Percentiles rank a stretch among this genome's conserved stretches.
These are phyloP conservation scores for Septoria petroselini DNA, from an alignment of 2,329 filamentous ascomycete genomes.

Conservation along the genomic window DNA sequence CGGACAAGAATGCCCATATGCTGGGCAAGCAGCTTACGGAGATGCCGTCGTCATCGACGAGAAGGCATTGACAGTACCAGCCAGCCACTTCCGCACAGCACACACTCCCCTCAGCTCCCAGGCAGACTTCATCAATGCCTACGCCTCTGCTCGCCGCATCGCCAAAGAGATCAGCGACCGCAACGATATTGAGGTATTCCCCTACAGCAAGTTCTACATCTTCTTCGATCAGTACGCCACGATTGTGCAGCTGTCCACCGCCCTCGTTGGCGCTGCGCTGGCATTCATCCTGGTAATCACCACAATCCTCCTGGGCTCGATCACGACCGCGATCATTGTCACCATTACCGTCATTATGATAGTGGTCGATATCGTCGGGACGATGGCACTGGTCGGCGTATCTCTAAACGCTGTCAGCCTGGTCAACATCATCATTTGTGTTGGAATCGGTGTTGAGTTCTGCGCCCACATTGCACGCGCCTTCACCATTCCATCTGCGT, in stretches of 20 bases:
- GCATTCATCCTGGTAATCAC: constrained; percentile 81
- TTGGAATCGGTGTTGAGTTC: constrained; percentile 95
- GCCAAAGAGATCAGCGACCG: constrained; percentile 67
- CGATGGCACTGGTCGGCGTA: constrained; percentile 85
- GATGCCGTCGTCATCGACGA: constrained; percentile 76
- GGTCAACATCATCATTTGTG: constrained; percentile 94
- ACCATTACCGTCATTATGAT: constrained; percentile 89
- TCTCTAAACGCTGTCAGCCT: constrained; percentile 92
- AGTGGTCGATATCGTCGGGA: constrained; percentile 87
- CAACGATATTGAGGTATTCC: constrained; percentile 84
- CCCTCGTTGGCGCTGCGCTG: constrained; percentile 77
- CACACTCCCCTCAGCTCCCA: constrained; percentile 86
- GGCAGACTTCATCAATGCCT: constrained; percentile 87
- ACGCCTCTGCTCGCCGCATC: constrained; percentile 84
- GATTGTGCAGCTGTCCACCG: constrained; percentile 75
- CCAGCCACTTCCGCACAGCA: constrained; percentile 87
- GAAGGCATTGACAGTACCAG: constrained; percentile 64
- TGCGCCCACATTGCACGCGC: constrained; percentile 95
- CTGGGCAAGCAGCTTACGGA: constrained; percentile 82
- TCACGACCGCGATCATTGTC: constrained; percentile 77
- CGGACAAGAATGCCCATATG: constrained; percentile 79
- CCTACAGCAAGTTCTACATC: constrained; percentile 96
- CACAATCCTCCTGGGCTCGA: constrained; percentile 75
- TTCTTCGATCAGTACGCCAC: constrained; percentile 96
- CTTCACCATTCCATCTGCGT: constrained; percentile 86